Percentiles rank a stretch among this genome's conserved stretches.
Evolutionary conservation across 2,329 filamentous ascomycete genomes (phyloP).

Genomic region (Alternaria atra): DNA sequence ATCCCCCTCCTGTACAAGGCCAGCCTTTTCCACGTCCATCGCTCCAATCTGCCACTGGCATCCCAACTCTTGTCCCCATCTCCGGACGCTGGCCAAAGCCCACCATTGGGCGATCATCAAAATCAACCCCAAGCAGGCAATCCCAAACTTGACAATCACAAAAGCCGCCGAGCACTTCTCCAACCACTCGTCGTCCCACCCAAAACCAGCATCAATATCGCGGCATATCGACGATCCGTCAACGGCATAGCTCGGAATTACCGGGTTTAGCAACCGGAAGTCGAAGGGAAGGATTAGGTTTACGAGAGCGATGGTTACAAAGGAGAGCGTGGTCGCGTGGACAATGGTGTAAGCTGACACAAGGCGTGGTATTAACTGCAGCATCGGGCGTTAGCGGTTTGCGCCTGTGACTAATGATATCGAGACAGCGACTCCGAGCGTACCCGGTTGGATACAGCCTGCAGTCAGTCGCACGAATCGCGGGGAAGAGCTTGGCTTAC

Average conservation of each 20-base stretch:
- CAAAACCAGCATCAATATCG: slow-evolving; percentile 39
- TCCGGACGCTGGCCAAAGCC: slow-evolving; percentile 38
- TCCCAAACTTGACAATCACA: slow-evolving; percentile 30
- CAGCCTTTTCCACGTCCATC: slow-evolving; percentile 28
- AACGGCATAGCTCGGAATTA: slow-evolving; percentile 32
- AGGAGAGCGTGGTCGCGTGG: slow-evolving; percentile 38
- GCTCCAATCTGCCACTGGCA: slow-evolving; percentile 3
- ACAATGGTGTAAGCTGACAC: slow-evolving; percentile 39
- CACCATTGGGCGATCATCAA: slow-evolving; percentile 49
- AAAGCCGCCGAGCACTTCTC: slow-evolving; percentile 41
- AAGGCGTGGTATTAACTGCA: slow-evolving; percentile 33
- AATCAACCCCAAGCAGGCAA: slow-evolving; percentile 32
- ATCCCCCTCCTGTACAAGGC: slow-evolving; percentile 5
- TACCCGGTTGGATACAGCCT: background rate
- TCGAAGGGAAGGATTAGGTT: slow-evolving; percentile 36
- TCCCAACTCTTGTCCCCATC: slow-evolving; percentile 34
- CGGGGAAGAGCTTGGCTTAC: slow-evolving; percentile 41
- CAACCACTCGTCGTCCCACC: slow-evolving; percentile 42
- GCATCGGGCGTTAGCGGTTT: slow-evolving; percentile 22
- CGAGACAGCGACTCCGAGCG: background rate
- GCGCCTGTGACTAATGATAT: background rate
- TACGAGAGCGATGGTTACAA: slow-evolving; percentile 38
- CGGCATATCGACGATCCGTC: slow-evolving; percentile 35
- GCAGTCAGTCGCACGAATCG: background rate
- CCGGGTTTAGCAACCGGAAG: slow-evolving; percentile 28